Conservation (phyloP, 2,329 filamentous ascomycete genomes). For the Colletotrichum acutatum region DNA sequence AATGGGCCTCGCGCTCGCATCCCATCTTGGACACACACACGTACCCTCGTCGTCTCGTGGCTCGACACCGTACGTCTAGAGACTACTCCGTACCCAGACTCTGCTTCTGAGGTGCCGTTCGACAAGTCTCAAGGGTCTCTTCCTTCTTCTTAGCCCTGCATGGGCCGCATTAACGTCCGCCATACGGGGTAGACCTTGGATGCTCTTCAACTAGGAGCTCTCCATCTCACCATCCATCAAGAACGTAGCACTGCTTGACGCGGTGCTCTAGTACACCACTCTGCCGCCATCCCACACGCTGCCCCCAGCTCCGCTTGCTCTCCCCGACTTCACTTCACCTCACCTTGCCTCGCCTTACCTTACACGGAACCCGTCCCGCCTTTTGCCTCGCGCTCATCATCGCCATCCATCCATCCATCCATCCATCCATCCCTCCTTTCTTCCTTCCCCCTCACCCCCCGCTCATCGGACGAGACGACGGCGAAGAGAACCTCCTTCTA, state of each 20-base stretch:
- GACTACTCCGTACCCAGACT: conserved; percentile 4
- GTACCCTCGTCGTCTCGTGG: conserved; percentile 20
- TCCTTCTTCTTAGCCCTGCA: conserved; percentile 23
- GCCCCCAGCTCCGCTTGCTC: neutral
- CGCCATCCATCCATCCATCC: conserved; percentile 27
- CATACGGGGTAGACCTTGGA: conserved; percentile 34
- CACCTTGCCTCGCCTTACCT: conserved; percentile 23
- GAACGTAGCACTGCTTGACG: conserved; percentile 5
- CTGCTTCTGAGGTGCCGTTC: conserved; percentile 2
- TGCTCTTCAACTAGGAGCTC: conserved; percentile 9
- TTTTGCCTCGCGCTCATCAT: conserved; percentile 10
- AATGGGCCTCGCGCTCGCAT: conserved; percentile 26
- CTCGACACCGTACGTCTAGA: conserved; percentile 2
- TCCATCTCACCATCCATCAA: neutral
- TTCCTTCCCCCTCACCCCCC: conserved; percentile 10
- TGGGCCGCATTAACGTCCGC: conserved; percentile 32
- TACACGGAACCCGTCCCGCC: neutral
- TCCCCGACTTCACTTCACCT: conserved; percentile 1
- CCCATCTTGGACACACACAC: conserved; percentile 30
- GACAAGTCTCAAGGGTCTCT: conserved; percentile 23
- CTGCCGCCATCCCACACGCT: neutral
- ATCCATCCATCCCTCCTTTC: neutral
- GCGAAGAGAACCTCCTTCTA: conserved; percentile 21
- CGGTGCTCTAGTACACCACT: conserved; percentile 2
- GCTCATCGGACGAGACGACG: conserved; percentile 18